A percentile compares a stretch with the other conserved stretches of the same genome.
Conservation (phyloP, 345 rosid species). For the Acer yangbiense region DNA sequence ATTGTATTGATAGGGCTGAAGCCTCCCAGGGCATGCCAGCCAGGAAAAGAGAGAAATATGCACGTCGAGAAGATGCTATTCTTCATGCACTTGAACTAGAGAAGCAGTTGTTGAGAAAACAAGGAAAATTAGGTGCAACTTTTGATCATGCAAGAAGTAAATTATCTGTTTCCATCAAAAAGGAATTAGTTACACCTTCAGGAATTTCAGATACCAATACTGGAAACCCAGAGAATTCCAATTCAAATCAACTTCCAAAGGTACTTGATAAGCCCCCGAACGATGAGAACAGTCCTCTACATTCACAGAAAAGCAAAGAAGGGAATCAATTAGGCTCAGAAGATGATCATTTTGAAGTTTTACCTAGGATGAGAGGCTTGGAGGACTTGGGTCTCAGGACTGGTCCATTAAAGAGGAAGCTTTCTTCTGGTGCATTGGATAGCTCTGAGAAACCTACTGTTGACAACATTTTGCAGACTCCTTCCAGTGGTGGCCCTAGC, state of each 20-base stretch:
- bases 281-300: conserved; percentile 34
- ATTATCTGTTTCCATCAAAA: conserved; percentile 42
- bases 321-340: conserved; percentile 44
- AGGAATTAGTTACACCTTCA: conserved; percentile 39
- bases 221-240: conserved; percentile 38
- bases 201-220: conserved; percentile 44
- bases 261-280: conserved; percentile 32
- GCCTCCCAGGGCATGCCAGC: conserved; percentile 72
- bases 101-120: conserved; percentile 61
- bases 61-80: conserved; percentile 98
- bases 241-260: conserved; percentile 32
- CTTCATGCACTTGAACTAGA: conserved; percentile 99
- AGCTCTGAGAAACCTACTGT: conserved; percentile 41
- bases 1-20: conserved; percentile 90
- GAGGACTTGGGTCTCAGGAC: conserved; percentile 81
- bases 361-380: conserved; percentile 85
- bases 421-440: conserved; percentile 46
- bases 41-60: conserved; percentile 97
- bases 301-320: conserved; percentile 34
- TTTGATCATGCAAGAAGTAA: conserved; percentile 37
- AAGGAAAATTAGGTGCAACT: conserved; percentile 42
- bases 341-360: conserved; percentile 50
- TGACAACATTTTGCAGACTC: conserved; percentile 46
- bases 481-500: conserved; percentile 48
- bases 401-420: conserved; percentile 59